Percentiles rank a stretch among this genome's conserved stretches.
Conservation (phyloP, 2,329 filamentous ascomycete species). For the Botryotinia narcissicola region DNA sequence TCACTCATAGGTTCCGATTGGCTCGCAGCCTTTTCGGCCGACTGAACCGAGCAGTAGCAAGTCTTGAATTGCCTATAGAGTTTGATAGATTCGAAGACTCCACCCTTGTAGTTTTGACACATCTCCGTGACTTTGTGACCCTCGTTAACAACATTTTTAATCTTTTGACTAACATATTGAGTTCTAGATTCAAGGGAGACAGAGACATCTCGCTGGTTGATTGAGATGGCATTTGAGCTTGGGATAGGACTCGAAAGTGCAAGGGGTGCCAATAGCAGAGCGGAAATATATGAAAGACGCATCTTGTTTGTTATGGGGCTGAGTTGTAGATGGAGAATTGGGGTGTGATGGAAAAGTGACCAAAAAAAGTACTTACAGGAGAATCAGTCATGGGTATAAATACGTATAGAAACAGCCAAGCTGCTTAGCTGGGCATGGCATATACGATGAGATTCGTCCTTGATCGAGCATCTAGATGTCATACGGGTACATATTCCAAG, state of each 20-base stretch:
- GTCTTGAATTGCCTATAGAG: background rate
- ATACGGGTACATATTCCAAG: background rate
- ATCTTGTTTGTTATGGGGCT: background rate
- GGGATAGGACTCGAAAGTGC: background rate
- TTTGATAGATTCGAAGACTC: background rate
- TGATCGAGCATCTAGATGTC: background rate
- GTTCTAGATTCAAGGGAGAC: background rate
- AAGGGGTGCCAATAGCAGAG: slow-evolving; percentile 6
- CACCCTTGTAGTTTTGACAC: background rate
- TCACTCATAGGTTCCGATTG: background rate
- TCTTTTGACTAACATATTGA: background rate
- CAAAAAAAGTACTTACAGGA: background rate
- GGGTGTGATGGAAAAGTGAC: background rate
- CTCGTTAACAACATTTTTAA: background rate
- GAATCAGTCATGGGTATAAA: background rate
- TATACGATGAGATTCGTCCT: background rate
- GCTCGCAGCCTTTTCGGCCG: background rate
- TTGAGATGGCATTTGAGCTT: background rate
- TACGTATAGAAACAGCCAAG: background rate
- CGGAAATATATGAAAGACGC: background rate
- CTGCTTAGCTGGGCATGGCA: background rate
- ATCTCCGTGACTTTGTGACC: background rate
- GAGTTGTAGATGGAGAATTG: background rate
- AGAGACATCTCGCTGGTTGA: background rate
- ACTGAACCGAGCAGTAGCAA: background rate